These are phyloP conservation scores for Ascocoryne sarcoides DNA, from an alignment of 2,329 filamentous ascomycete species.

Conservation along the genomic window DNA sequence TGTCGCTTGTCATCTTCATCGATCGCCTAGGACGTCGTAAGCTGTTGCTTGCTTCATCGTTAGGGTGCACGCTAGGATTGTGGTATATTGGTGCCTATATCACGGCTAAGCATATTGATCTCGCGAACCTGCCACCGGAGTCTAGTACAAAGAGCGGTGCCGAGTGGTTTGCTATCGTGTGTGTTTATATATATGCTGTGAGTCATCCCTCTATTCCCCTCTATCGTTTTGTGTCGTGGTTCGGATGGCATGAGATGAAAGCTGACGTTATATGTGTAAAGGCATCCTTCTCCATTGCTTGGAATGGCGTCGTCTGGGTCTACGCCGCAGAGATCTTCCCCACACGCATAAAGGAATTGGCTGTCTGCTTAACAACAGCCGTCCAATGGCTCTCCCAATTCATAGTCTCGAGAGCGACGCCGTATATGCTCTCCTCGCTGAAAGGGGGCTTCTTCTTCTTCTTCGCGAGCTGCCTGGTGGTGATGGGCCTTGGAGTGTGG, in stretches of 20 bases:
- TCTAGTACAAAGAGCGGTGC: constrained; percentile 5
- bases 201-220: neutral
- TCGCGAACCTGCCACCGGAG: constrained; percentile 1
- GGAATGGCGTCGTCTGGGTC: constrained; percentile 25
- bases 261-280: constrained; percentile 2
- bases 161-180: constrained; percentile 19
- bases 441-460: constrained; percentile 22
- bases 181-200: constrained; percentile 21
- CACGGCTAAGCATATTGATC: constrained; percentile 14
- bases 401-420: constrained; percentile 13
- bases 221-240: neutral
- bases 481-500: constrained; percentile 56
- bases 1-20: constrained; percentile 49
- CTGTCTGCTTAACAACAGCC: constrained; percentile 15
- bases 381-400: constrained; percentile 19
- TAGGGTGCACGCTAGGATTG: constrained; percentile 12
- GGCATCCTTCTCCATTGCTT: constrained; percentile 23
- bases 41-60: constrained; percentile 24
- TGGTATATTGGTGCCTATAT: constrained; percentile 24
- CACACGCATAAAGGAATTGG: constrained; percentile 17
- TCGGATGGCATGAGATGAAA: neutral
- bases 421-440: constrained; percentile 14
- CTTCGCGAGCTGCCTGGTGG: constrained; percentile 60
- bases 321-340: constrained; percentile 24
- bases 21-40: constrained; percentile 49